These are phyloP conservation scores for Camelina hispida DNA, from an alignment of 345 rosid species.

Conservation along the genomic window DNA sequence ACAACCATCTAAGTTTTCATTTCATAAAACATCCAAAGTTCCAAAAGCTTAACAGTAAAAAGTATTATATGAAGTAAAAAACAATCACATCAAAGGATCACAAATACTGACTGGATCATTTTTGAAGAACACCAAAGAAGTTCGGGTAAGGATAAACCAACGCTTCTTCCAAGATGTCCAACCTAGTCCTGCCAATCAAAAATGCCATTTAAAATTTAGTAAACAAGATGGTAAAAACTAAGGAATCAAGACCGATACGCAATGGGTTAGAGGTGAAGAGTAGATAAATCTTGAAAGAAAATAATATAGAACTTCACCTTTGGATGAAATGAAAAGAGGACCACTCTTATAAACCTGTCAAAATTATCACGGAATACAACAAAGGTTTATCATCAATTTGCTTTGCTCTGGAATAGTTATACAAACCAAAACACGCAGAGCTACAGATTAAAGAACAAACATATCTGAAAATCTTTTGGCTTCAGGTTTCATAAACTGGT, in stretches of 20 bases:
- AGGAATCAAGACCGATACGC: slow-evolving; percentile 17
- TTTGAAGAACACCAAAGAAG: slow-evolving; percentile 94
- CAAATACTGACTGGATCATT: slow-evolving; percentile 85
- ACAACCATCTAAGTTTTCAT: not conserved
- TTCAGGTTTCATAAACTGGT: slow-evolving; percentile 6
- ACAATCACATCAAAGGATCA: slow-evolving; percentile 13
- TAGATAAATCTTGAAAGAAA: not conserved
- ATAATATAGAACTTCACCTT: slow-evolving; percentile 58
- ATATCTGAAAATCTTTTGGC: not conserved
- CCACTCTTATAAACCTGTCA: slow-evolving; percentile 96
- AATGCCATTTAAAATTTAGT: not conserved
- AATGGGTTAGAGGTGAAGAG: not conserved
- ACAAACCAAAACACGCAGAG: slow-evolving; percentile 15
- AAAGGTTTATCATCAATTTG: not conserved
- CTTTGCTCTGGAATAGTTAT: not conserved
- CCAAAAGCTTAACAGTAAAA: not conserved
- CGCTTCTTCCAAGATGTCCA: slow-evolving; percentile 99
- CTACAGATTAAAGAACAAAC: not conserved
- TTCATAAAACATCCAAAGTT: not conserved
- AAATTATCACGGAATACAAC: slow-evolving; percentile 22
- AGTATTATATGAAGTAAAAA: not conserved
- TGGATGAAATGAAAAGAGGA: slow-evolving; percentile 93
- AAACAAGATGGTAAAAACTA: slow-evolving; percentile 4
- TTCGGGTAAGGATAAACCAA: slow-evolving; percentile 95
- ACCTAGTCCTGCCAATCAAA: slow-evolving; percentile 74